These are phyloP conservation scores for Neophaeococcomyces aloes DNA, from an alignment of 2,329 filamentous ascomycete genomes.

Conservation along the genomic window DNA sequence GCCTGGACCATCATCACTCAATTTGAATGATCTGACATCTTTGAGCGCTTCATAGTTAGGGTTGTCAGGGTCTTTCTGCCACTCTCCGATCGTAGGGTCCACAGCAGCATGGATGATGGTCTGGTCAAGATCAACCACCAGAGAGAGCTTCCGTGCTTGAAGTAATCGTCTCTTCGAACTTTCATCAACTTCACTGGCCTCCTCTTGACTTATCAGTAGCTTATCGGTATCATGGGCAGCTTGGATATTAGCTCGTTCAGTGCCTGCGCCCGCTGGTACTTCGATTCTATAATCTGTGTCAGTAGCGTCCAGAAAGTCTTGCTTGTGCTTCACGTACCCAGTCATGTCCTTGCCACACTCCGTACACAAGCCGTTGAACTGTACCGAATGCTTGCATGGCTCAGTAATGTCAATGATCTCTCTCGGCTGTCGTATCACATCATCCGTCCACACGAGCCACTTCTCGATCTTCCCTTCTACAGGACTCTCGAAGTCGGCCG, in stretches of 20 bases:
- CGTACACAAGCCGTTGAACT: constrained; percentile 82
- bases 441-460: constrained; percentile 56
- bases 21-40: constrained; percentile 77
- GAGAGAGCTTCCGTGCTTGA: constrained; percentile 68
- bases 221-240: constrained; percentile 88
- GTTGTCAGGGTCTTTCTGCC: constrained; percentile 78
- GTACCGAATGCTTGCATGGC: constrained; percentile 79
- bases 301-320: neutral
- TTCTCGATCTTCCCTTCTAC: constrained; percentile 66
- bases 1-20: constrained; percentile 71
- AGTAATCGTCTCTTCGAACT: constrained; percentile 77
- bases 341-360: constrained; percentile 96
- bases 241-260: constrained; percentile 80
- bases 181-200: constrained; percentile 73
- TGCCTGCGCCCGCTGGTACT: constrained; percentile 39
- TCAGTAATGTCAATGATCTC: constrained; percentile 71
- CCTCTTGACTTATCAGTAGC: constrained; percentile 70
- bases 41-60: constrained; percentile 87
- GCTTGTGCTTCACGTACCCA: constrained; percentile 39
- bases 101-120: constrained; percentile 98
- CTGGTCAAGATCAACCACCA: constrained; percentile 95
- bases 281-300: constrained; percentile 1
- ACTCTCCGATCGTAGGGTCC: constrained; percentile 90
- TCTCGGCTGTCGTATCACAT: constrained; percentile 35
- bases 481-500: constrained; percentile 71